Evolutionary conservation across 345 rosid species (phyloP).

Genomic region (Geranium rotundifolium): DNA sequence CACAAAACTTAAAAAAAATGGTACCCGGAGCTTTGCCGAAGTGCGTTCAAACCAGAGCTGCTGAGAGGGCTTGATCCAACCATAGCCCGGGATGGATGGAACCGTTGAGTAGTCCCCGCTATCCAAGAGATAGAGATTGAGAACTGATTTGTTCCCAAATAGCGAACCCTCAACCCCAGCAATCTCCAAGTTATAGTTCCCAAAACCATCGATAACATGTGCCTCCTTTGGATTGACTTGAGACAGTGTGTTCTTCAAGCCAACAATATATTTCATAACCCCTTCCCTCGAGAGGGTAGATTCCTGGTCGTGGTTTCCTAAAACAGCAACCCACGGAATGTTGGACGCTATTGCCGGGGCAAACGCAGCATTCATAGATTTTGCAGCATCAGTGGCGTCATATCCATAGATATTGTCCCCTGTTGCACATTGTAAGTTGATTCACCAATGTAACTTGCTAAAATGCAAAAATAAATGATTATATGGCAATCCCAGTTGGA

Average conservation of each 20-base stretch:
- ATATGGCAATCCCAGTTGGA: too few species aligned
- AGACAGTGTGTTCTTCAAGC: conserved; percentile 54
- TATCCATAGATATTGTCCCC: conserved; percentile 68
- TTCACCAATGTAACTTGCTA: too few species aligned
- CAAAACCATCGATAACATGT: conserved; percentile 70
- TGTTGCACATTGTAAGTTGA: conserved; percentile 14
- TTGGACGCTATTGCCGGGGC: conserved; percentile 60
- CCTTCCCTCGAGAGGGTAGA: conserved; percentile 65
- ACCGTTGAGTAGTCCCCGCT: conserved; percentile 72
- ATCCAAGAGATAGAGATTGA: conserved; percentile 75
- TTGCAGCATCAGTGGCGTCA: conserved; percentile 56
- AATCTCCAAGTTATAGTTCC: conserved; percentile 77
- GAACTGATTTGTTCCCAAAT: conserved; percentile 64
- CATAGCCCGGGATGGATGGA: conserved; percentile 52
- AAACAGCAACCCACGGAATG: conserved; percentile 82
- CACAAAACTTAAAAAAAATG: too few species aligned
- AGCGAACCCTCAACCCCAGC: conserved; percentile 55
- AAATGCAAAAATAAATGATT: too few species aligned
- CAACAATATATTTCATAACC: conserved; percentile 67
- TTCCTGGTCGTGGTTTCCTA: conserved; percentile 92
- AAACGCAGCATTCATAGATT: conserved; percentile 57
- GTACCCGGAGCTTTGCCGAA: conserved; percentile 61
- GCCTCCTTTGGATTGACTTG: conserved; percentile 48
- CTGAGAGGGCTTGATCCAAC: conserved; percentile 86
- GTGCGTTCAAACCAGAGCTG: conserved; percentile 73